A percentile compares a stretch with the other conserved stretches of the same genome.
These are phyloP conservation scores for Trichomonas tenax DNA, from an alignment of 208 protist species.

Conservation along the genomic window DNA sequence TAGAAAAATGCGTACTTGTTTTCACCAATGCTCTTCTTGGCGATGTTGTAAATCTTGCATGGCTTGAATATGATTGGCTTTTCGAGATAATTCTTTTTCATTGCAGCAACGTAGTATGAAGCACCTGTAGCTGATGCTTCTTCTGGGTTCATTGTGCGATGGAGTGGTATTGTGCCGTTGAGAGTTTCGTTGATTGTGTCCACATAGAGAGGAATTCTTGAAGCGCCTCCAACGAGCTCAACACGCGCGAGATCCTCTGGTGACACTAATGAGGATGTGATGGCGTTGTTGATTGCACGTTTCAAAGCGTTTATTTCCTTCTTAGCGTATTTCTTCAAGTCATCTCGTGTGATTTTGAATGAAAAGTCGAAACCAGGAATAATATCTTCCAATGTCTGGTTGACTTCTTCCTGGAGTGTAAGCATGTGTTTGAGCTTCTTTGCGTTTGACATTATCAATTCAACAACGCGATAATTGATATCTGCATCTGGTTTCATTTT, in stretches of 20 bases:
- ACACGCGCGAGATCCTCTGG: not conserved
- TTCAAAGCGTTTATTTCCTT: not conserved
- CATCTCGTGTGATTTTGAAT: not conserved
- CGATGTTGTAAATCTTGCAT: not conserved
- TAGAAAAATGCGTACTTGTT: not conserved
- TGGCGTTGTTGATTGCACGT: not conserved
- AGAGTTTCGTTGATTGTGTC: not conserved
- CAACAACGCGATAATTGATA: not conserved
- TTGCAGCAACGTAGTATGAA: not conserved
- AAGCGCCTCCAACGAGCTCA: not conserved
- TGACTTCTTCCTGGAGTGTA: not conserved
- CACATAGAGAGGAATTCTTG: not conserved
- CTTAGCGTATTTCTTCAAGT: not conserved
- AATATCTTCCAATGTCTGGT: not conserved
- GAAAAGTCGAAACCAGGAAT: not conserved
- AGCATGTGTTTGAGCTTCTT: not conserved
- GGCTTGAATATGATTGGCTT: not conserved
- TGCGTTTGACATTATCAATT: not conserved
- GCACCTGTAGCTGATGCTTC: not conserved
- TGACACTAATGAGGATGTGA: not conserved
- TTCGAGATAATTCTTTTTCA: not conserved
- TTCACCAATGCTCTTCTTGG: not conserved
- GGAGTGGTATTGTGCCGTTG: not conserved
- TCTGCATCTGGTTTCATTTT: not conserved
- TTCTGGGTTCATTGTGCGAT: not conserved